Evolutionary conservation across 192 early-diverging fungal genomes (phyloP).

Genomic region (Borealophlyctis nickersoniae): DNA sequence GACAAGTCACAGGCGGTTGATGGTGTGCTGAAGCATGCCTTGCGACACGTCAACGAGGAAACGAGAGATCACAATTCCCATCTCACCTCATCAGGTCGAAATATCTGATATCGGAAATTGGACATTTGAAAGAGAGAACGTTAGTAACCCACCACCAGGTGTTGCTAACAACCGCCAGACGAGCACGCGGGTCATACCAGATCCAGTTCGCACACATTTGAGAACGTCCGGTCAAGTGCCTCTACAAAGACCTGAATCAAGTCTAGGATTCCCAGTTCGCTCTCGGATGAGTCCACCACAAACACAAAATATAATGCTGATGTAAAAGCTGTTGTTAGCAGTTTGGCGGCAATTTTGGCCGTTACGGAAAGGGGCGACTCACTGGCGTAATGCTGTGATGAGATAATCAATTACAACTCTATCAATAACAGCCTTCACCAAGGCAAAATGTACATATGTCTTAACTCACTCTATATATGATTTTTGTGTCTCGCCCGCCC

Average conservation of each 20-base stretch:
- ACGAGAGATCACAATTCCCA: too few species aligned
- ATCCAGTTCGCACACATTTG: slow-evolving; percentile 96
- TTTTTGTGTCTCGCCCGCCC: slow-evolving; percentile 78
- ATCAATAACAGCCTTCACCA: too few species aligned
- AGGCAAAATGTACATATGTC: slow-evolving; percentile 16
- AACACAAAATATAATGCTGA: slow-evolving; percentile 93
- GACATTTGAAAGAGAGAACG: neutral
- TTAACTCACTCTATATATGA: slow-evolving; percentile 93
- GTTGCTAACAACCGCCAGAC: neutral
- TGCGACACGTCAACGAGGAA: too few species aligned
- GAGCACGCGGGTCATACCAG: slow-evolving; percentile 50
- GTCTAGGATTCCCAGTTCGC: slow-evolving; percentile 91
- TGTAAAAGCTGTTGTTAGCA: neutral
- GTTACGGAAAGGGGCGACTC: slow-evolving; percentile 21
- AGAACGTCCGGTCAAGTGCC: slow-evolving; percentile 83
- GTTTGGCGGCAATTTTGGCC: slow-evolving; percentile 1
- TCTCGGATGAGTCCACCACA: slow-evolving; percentile 93
- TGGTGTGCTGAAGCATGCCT: too few species aligned
- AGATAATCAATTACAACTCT: too few species aligned
- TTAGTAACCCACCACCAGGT: neutral
- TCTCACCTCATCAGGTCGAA: slow-evolving; percentile 80
- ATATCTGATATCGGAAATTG: slow-evolving; percentile 58
- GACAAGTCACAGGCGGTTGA: too few species aligned
- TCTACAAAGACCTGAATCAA: slow-evolving; percentile 97
- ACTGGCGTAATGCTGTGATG: slow-evolving; percentile 79